These are phyloP conservation scores for Paramecium sexaurelia DNA, from an alignment of 73 alveolate genomes.

Conservation along the genomic window DNA sequence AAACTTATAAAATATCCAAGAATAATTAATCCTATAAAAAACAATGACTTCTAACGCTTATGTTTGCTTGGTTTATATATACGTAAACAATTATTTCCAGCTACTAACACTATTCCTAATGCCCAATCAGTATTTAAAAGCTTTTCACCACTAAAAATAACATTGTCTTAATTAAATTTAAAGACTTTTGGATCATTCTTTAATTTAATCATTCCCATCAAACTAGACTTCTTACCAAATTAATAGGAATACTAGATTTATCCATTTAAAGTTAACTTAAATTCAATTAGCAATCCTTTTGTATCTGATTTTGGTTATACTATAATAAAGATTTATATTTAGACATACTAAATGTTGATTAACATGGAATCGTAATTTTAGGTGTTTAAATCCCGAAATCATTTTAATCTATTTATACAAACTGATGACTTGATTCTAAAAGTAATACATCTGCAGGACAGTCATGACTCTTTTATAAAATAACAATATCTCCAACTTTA, in stretches of 20 bases:
- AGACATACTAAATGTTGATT: neutral
- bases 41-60: neutral
- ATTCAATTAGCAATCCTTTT: slow-evolving; percentile 19
- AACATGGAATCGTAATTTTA: neutral
- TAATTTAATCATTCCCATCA: slow-evolving; percentile 17
- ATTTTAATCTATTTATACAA: neutral
- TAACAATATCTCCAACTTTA: slow-evolving; percentile 49
- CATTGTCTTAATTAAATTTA: neutral
- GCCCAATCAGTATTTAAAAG: slow-evolving; percentile 37
- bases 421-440: neutral
- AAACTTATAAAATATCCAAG: slow-evolving; percentile 7
- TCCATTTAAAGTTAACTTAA: slow-evolving; percentile 30
- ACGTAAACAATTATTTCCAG: slow-evolving; percentile 18
- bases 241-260: neutral
- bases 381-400: neutral
- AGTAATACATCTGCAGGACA: slow-evolving; percentile 53
- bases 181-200: slow-evolving; percentile 55
- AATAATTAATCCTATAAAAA: neutral
- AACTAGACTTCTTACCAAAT: neutral
- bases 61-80: slow-evolving; percentile 3
- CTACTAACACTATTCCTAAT: slow-evolving; percentile 52
- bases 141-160: slow-evolving; percentile 32
- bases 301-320: slow-evolving; percentile 19
- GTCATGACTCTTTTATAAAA: neutral
- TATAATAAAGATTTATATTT: neutral